A percentile compares a stretch with the other conserved stretches of the same genome.
Evolutionary conservation across 2,329 filamentous ascomycete species (phyloP).

Genomic region (Tolypocladium cylindrosporum): DNA sequence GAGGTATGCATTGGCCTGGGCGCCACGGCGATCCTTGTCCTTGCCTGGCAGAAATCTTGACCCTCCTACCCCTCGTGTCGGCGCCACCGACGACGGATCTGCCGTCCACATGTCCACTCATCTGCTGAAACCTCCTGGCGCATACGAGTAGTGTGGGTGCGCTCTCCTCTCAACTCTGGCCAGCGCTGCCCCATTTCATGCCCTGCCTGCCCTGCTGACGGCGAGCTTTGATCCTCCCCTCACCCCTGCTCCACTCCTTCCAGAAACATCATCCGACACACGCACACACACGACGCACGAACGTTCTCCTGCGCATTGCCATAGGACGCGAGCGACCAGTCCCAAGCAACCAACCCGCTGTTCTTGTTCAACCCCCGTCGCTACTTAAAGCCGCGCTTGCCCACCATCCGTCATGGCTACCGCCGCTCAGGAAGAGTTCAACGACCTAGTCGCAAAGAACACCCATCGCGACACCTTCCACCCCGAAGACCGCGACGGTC

Average conservation of each 20-base stretch:
- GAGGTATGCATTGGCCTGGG: background rate
- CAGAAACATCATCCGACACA: constrained; percentile 1
- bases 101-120: background rate
- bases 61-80: background rate
- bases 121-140: background rate
- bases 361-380: background rate
- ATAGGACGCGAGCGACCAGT: background rate
- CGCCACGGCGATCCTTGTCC: background rate
- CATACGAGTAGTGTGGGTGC: background rate
- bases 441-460: constrained; percentile 50
- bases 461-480: constrained; percentile 35
- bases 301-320: background rate
- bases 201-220: constrained; percentile 4
- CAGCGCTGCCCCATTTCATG: constrained; percentile 1
- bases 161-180: background rate
- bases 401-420: constrained; percentile 42
- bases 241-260: constrained; percentile 10
- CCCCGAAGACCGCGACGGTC: constrained; percentile 47
- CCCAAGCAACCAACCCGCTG: background rate
- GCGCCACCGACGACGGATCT: background rate
- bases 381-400: background rate
- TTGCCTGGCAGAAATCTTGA: background rate
- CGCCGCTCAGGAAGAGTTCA: constrained; percentile 57
- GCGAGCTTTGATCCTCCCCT: background rate
- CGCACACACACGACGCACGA: background rate